Conservation (phyloP, 768 basidiomycete genomes). For the Serendipita sp. region DNA sequence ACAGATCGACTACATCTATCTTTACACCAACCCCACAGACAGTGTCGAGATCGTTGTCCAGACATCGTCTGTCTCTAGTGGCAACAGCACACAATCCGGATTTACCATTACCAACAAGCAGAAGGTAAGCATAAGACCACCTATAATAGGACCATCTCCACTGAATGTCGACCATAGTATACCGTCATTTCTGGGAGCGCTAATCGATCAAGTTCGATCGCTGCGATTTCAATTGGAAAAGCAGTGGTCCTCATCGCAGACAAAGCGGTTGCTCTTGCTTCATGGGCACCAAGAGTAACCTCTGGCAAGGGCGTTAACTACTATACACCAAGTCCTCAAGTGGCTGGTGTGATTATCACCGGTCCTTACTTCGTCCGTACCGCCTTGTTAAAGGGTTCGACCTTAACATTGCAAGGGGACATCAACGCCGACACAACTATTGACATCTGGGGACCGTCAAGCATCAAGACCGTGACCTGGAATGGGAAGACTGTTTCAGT, state of each 20-base stretch:
- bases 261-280: constrained; percentile 15
- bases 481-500: constrained; percentile 14
- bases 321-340: constrained; percentile 13
- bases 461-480: constrained; percentile 15
- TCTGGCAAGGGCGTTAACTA: constrained; percentile 4
- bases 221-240: constrained; percentile 8
- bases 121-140: background rate
- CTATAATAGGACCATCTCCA: background rate
- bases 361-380: constrained; percentile 22
- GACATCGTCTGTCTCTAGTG: background rate
- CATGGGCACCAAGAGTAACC: constrained; percentile 15
- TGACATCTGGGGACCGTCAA: constrained; percentile 13
- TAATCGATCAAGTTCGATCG: constrained; percentile 8
- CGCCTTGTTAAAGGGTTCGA: constrained; percentile 11
- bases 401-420: constrained; percentile 17
- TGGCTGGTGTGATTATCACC: constrained; percentile 14
- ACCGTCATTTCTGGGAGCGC: background rate
- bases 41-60: background rate
- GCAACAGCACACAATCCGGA: background rate
- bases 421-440: constrained; percentile 14
- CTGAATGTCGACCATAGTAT: background rate
- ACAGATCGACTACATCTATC: background rate
- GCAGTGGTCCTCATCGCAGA: constrained; percentile 14
- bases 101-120: background rate
- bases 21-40: background rate